Evolutionary conservation across 106 monocot species (phyloP).

Genomic region (Triglochin maritima): DNA sequence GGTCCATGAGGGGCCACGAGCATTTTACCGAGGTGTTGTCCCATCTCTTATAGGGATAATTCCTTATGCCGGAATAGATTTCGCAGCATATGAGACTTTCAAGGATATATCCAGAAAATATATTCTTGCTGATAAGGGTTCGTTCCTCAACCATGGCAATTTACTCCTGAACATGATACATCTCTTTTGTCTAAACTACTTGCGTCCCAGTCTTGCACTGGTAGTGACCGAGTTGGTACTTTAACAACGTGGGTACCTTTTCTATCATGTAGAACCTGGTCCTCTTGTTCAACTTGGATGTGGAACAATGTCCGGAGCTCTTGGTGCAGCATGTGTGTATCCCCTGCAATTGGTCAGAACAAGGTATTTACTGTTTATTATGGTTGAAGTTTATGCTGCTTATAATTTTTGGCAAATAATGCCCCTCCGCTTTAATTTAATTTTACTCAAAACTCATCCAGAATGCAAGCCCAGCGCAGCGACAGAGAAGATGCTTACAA

Average conservation of each 20-base stretch:
- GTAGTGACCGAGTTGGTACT: too few species aligned
- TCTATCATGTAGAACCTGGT: slow-evolving; percentile 54
- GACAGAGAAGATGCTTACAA: slow-evolving; percentile 37
- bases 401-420: too few species aligned
- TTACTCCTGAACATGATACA: not conserved
- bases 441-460: slow-evolving; percentile 16
- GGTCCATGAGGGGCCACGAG: slow-evolving; percentile 78
- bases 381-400: too few species aligned
- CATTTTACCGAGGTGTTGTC: slow-evolving; percentile 75
- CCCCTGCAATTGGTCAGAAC: slow-evolving; percentile 93
- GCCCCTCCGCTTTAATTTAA: not conserved
- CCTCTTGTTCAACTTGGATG: slow-evolving; percentile 82
- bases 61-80: slow-evolving; percentile 95
- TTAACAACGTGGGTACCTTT: not conserved
- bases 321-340: slow-evolving; percentile 91
- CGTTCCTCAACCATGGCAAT: too few species aligned
- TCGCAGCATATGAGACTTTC: slow-evolving; percentile 87
- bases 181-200: not conserved
- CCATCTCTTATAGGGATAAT: slow-evolving; percentile 86
- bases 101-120: slow-evolving; percentile 78
- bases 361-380: too few species aligned
- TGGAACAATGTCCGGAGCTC: slow-evolving; percentile 84
- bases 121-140: slow-evolving; percentile 68
- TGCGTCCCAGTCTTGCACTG: not conserved
- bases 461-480: slow-evolving; percentile 71